Evolutionary conservation across 2,329 filamentous ascomycete genomes (phyloP).

Genomic region (Alternaria alternata): DNA sequence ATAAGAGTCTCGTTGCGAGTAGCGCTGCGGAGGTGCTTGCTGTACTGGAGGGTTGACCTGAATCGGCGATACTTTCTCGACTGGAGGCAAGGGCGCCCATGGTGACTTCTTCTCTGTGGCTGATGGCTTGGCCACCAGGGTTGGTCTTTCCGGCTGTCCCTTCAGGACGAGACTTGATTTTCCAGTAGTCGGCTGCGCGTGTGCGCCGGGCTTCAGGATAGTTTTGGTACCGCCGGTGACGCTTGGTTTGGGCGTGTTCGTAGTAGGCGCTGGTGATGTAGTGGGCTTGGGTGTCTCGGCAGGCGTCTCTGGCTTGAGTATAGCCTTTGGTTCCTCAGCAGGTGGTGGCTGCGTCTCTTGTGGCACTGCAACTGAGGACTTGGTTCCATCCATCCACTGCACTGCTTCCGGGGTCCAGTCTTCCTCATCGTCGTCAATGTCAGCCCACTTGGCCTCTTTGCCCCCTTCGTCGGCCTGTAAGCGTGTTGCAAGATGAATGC

Average conservation of each 20-base stretch:
- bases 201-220: slow-evolving; percentile 58
- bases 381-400: slow-evolving; percentile 88
- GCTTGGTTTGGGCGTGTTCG: slow-evolving; percentile 46
- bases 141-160: slow-evolving; percentile 73
- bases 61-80: slow-evolving; percentile 80
- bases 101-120: slow-evolving; percentile 82
- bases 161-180: slow-evolving; percentile 70
- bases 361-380: slow-evolving; percentile 73
- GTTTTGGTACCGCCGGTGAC: slow-evolving; percentile 55
- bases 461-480: slow-evolving; percentile 76
- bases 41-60: slow-evolving; percentile 63
- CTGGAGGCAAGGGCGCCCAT: slow-evolving; percentile 85
- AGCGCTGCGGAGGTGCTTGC: slow-evolving; percentile 57
- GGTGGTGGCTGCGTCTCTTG: slow-evolving; percentile 50
- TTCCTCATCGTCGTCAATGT: slow-evolving; percentile 88
- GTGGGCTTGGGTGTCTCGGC: slow-evolving; percentile 52
- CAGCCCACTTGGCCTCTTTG: slow-evolving; percentile 85
- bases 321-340: slow-evolving; percentile 36
- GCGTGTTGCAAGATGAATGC: slow-evolving; percentile 83
- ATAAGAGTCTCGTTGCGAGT: slow-evolving; percentile 64
- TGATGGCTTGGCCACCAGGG: slow-evolving; percentile 75
- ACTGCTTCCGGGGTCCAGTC: slow-evolving; percentile 87
- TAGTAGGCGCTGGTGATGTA: slow-evolving; percentile 24
- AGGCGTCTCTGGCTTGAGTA: slow-evolving; percentile 32
- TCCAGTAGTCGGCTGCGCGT: slow-evolving; percentile 42